phyloP scores from a whole-genome alignment of 768 basidiomycete species.

The Flagelloscypha sp. region DNA sequence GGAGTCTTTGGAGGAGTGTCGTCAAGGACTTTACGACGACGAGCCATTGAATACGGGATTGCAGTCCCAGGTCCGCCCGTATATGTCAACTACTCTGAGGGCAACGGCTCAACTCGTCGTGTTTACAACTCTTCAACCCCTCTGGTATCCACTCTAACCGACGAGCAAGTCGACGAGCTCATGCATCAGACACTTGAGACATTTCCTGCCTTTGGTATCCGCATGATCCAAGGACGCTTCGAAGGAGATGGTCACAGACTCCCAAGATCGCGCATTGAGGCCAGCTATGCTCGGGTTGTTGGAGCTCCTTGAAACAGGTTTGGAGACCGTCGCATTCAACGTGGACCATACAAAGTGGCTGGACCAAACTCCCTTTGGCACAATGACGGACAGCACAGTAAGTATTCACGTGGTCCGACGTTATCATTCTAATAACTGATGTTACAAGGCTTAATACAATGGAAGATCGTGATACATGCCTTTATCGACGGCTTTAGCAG shows the following conservation, averaged over 20 bases:
- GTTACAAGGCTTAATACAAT: constrained; percentile 21
- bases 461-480: constrained; percentile 24
- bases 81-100: constrained; percentile 5
- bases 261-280: constrained; percentile 7
- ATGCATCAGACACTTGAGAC: constrained; percentile 6
- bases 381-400: constrained; percentile 30
- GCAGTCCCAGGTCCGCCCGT: constrained; percentile 9
- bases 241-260: constrained; percentile 8
- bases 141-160: constrained; percentile 4
- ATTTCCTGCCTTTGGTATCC: constrained; percentile 10
- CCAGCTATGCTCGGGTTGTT: constrained; percentile 9
- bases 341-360: constrained; percentile 17
- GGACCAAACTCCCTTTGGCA: constrained; percentile 27
- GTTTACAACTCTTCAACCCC: background rate
- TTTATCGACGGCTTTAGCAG: constrained; percentile 26
- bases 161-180: constrained; percentile 10
- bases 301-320: background rate
- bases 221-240: constrained; percentile 16
- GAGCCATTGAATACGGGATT: constrained; percentile 9
- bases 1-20: constrained; percentile 1
- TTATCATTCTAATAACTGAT: background rate
- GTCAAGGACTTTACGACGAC: constrained; percentile 3
- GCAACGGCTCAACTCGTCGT: background rate
- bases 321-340: constrained; percentile 10
- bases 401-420: constrained; percentile 2